Evolutionary conservation across 306 rosid species (phyloP), one percentile per base, ranked within the genome.

Genomic region (Fragaria ananassa): DNA sequence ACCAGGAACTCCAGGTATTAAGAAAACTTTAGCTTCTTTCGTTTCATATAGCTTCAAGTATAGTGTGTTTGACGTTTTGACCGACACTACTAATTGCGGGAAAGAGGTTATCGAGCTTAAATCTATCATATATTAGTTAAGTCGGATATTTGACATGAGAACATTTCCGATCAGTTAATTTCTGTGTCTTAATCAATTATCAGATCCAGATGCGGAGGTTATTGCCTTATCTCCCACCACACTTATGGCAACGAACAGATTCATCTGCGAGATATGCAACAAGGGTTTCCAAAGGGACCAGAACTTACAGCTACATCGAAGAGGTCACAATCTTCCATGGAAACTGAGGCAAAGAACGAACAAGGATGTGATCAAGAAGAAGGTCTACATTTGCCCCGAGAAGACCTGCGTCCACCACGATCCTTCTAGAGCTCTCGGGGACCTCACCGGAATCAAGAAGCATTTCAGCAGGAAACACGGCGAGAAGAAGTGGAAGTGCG

Each of bases 161-260:
- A 29, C 68, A 14, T 34, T 62, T 62, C 68, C 18, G 42, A 21
- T 6, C 17, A 62, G 21, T 27, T 62, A 62, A 14, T 61, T 62
- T 14, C 5, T 15, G 23, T 53, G 5, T 42, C 11, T 42, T 42
- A 8, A 42, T 10, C 10, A 44, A 37, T 60, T 23, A 34, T 47
- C 81, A 93, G 98, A 94, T 92, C 98, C 98, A 77, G 97, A 94
- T 90, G 97, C 98, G 1, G 98, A 94, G 79, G 98, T 94, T 46
- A 78, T 94, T 61, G 97, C 90, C 45, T 83, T 94, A 2, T 94
- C 98, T 3, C 98, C 98, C 1, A 94, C 88, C 78, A 85, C 97
- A 1, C 97, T 94, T 8, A 94, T 94, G 98, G 96, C 98, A 0
- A 94, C 96, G 2, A 91, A 94, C 78, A 70, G 98, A 35, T 94